Percentiles rank a stretch among this genome's conserved stretches.
Evolutionary conservation across 2,329 filamentous ascomycete genomes (phyloP).

Genomic region (Ambrosiella cleistominuta): DNA sequence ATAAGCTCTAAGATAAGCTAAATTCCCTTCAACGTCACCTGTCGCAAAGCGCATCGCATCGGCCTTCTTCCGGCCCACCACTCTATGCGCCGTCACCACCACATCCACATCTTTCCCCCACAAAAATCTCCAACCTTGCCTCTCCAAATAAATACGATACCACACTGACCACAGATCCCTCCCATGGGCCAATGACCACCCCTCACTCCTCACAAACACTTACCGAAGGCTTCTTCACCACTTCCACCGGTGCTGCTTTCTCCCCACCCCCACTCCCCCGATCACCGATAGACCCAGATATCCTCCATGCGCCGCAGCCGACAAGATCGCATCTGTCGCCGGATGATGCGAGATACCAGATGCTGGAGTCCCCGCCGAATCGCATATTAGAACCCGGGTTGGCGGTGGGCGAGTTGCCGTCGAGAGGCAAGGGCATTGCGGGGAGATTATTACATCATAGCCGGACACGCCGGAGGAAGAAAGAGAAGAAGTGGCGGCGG

Average conservation of each 20-base stretch:
- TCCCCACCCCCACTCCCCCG: constrained; percentile 1
- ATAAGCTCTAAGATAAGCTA: too few species aligned
- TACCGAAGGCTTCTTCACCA: background rate
- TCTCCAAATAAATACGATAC: background rate
- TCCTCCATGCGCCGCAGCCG: constrained; percentile 22
- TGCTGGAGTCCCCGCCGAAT: constrained; percentile 32
- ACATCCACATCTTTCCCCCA: background rate
- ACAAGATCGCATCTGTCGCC: constrained; percentile 54
- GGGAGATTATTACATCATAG: constrained; percentile 35
- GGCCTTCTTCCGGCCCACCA: too few species aligned
- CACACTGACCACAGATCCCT: background rate
- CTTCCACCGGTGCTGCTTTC: background rate
- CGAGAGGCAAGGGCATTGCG: constrained; percentile 19
- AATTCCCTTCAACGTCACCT: too few species aligned
- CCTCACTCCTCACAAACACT: background rate
- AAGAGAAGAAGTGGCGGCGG: constrained; percentile 74
- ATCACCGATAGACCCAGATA: constrained; percentile 2
- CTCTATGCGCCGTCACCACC: background rate
- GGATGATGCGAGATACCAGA: constrained; percentile 60
- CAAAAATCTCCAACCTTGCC: background rate
- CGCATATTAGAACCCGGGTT: constrained; percentile 12
- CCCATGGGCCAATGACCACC: background rate
- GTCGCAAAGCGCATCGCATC: too few species aligned
- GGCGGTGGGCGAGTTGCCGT: constrained; percentile 2
- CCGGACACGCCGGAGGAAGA: constrained; percentile 48